Evolutionary conservation across 345 rosid genomes (phyloP), one percentile per base, ranked within the genome.

Genomic region (Salix brachista): DNA sequence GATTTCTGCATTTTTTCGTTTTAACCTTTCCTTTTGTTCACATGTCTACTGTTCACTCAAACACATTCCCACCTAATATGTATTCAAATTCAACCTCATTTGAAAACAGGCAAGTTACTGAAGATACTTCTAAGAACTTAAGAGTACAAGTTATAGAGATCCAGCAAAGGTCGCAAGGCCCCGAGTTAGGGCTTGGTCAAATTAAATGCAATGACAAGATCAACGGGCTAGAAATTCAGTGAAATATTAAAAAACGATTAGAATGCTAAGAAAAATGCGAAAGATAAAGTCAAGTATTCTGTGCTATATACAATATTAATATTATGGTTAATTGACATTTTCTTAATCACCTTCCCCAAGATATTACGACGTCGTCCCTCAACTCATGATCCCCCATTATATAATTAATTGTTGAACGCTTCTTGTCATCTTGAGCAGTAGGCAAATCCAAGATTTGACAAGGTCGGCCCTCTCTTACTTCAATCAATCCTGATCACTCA

Each of bases 21-120:
- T 18, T 64, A 16, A 72, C 32, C 37, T 64, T 14, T 54, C 72
- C 41, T 66, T 54, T 74, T 30, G 77, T 79, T 84, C 23, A 71
- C 82, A 91, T 96, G 78, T 83, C 96, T 39, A 71, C 97, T 14
- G 93, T 93, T 83, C 97, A 93, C 80, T 82, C 92, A 10, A 82
- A 81, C 73, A 74, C 85, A 61, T 73, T 82, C 72, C 83, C 85
- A 70, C 76, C 89, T n/a, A 88, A 78, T 46, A 28, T 80, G 65
- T 97, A 83, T 77, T 37, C 88, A 39, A 79, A 71, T 71, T 69
- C 77, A 28, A 81, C 75, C 60, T 83, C 85, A 72, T 73, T 56
- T 76, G 91, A 88, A 37, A 85, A 79, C 65, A 86, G 77, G 75
- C 88, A 78, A 72, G 78, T 76, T 70, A 78, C 81, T 19, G 90